Conservation (phyloP, 2,329 filamentous ascomycete genomes). For the Nemania abortiva region DNA sequence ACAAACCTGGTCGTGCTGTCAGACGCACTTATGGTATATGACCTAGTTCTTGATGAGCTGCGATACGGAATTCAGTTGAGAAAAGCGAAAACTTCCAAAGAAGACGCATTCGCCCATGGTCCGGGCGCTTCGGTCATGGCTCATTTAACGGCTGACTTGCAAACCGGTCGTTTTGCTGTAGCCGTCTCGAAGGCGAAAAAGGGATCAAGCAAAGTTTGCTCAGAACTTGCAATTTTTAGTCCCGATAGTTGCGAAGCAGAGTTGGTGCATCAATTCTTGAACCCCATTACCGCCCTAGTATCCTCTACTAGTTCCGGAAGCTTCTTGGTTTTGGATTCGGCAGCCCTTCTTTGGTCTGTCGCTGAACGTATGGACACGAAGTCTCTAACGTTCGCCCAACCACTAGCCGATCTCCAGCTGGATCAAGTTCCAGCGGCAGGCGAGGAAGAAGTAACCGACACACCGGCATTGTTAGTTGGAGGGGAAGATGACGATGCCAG, state of each 20-base stretch:
- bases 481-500: slow-evolving; percentile 57
- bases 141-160: slow-evolving; percentile 78
- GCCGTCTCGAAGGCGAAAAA: slow-evolving; percentile 57
- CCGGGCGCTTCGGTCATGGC: slow-evolving; percentile 60
- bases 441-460: slow-evolving; percentile 45
- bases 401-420: slow-evolving; percentile 66
- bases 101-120: slow-evolving; percentile 49
- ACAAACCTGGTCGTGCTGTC: slow-evolving; percentile 82
- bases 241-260: slow-evolving; percentile 70
- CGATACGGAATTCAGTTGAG: slow-evolving; percentile 72
- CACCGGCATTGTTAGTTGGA: slow-evolving; percentile 53
- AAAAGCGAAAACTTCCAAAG: slow-evolving; percentile 44
- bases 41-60: slow-evolving; percentile 83
- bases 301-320: slow-evolving; percentile 74
- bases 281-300: slow-evolving; percentile 74
- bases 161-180: slow-evolving; percentile 74
- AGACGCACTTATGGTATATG: slow-evolving; percentile 80
- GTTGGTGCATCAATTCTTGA: slow-evolving; percentile 67
- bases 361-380: slow-evolving; percentile 69
- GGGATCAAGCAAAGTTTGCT: slow-evolving; percentile 57
- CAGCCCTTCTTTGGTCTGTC: slow-evolving; percentile 76
- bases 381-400: slow-evolving; percentile 64
- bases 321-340: slow-evolving; percentile 81
- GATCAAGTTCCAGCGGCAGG: slow-evolving; percentile 53
- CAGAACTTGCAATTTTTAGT: slow-evolving; percentile 75